phyloP scores from a whole-genome alignment of 2,329 filamentous ascomycete species.

The Dichotomopilus funicola region DNA sequence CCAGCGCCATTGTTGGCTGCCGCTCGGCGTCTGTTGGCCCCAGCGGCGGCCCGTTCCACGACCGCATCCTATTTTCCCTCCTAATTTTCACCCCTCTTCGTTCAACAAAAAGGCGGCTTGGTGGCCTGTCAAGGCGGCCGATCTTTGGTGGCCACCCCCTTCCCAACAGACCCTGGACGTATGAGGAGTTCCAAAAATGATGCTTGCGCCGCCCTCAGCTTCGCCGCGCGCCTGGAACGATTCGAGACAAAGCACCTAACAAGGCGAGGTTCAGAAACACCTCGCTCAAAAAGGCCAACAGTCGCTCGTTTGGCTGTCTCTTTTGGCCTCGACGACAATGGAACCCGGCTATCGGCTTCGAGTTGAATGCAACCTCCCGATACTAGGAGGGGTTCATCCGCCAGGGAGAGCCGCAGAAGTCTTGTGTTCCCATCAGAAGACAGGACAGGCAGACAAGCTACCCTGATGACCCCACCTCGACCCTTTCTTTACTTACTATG shows the following conservation, averaged over 20 bases:
- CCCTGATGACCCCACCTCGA: no score
- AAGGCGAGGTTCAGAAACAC: not conserved
- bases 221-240: not conserved
- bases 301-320: not conserved
- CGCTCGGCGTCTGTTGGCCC: conserved; percentile 11
- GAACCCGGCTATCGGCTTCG: not conserved
- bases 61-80: no score
- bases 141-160: not conserved
- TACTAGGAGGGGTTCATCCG: no score
- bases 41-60: conserved; percentile 1
- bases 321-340: not conserved
- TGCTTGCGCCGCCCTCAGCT: conserved; percentile 14
- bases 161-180: conserved; percentile 3
- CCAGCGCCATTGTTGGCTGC: conserved; percentile 4
- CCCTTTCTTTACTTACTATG: no score
- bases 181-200: not conserved
- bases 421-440: conserved; percentile 14
- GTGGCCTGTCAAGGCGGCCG: conserved; percentile 6
- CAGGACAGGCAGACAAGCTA: not conserved
- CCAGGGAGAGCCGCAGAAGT: not conserved
- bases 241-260: not conserved
- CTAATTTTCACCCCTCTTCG: conserved; percentile 12
- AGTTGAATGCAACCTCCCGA: not conserved
- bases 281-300: conserved; percentile 2
- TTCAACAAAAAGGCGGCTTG: conserved; percentile 15